Conservation (phyloP, 306 rosid genomes). For the Sphenostylis stenocarpa region DNA sequence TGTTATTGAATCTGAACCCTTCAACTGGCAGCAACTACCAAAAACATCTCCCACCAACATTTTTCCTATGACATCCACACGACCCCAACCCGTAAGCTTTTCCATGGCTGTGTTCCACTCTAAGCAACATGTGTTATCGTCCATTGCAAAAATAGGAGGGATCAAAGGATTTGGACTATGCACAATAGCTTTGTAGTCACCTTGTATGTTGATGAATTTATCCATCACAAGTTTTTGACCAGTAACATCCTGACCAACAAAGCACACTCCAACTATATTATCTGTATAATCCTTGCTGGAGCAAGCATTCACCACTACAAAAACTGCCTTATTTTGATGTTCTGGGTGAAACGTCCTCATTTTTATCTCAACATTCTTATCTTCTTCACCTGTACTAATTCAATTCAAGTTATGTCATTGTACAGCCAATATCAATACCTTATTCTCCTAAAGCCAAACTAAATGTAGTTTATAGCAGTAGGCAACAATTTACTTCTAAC, state of each 20-base stretch:
- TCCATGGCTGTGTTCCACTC: constrained; percentile 99
- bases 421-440: constrained; percentile 27
- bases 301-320: constrained; percentile 96
- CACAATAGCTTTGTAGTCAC: constrained; percentile 94
- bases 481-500: constrained; percentile 38
- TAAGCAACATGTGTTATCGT: constrained; percentile 91
- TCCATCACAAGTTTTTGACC: constrained; percentile 96
- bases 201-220: constrained; percentile 92
- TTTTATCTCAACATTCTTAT: constrained; percentile 89
- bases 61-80: constrained; percentile 72
- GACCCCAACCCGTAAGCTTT: constrained; percentile 91
- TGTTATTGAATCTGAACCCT: constrained; percentile 85
- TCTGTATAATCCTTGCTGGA: constrained; percentile 86
- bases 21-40: constrained; percentile 83
- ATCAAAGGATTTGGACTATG: constrained; percentile 93
- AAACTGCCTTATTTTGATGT: constrained; percentile 61
- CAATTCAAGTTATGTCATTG: constrained; percentile 42
- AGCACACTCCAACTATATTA: constrained; percentile 93
- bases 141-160: constrained; percentile 98
- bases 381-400: constrained; percentile 92
- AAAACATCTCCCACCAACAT: constrained; percentile 95
- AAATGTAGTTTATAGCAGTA: constrained; percentile 17
- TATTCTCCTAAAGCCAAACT: constrained; percentile 37
- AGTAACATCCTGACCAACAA: constrained; percentile 98
- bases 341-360: constrained; percentile 83